A percentile compares a stretch with the other conserved stretches of the same genome.
These are phyloP conservation scores for Biscutella laevigata DNA, from an alignment of 441 rosid genomes.

Conservation along the genomic window DNA sequence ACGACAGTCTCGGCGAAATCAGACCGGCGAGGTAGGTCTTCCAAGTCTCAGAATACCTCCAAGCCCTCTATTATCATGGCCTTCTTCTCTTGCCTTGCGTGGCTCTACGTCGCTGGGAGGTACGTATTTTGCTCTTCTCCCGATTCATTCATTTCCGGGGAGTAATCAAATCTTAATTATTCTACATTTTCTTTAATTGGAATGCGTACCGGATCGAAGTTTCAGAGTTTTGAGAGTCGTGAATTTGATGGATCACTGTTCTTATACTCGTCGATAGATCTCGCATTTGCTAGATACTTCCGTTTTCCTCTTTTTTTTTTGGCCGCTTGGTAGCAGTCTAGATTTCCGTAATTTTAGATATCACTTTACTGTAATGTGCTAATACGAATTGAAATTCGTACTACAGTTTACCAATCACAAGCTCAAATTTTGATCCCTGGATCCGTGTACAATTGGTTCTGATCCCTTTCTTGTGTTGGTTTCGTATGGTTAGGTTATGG, in stretches of 20 bases:
- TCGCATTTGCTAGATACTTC: background rate
- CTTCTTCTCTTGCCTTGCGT: constrained; percentile 91
- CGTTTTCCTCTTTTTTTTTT: background rate
- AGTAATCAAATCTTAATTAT: background rate
- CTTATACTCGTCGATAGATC: constrained; percentile 13
- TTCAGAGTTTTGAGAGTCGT: background rate
- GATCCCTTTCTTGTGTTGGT: constrained; percentile 16
- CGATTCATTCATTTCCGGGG: background rate
- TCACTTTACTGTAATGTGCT: background rate
- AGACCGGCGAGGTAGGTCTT: constrained; percentile 78
- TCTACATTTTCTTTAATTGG: background rate
- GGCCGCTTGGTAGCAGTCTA: background rate
- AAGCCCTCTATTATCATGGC: constrained; percentile 72
- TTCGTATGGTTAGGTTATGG: constrained; percentile 60
- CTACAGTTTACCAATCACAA: background rate
- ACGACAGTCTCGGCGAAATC: constrained; percentile 45
- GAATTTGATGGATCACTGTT: background rate
- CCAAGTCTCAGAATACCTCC: constrained; percentile 61
- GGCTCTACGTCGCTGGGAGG: constrained; percentile 99
- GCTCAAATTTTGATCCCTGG: background rate
- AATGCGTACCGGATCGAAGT: background rate
- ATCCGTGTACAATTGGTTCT: constrained; percentile 8
- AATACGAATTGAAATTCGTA: background rate
- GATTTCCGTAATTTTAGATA: background rate
- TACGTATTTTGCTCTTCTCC: constrained; percentile 24